Base-by-base conservation (phyloP, 805 yeast species). In the Dipodascus geniculatus region DNA sequence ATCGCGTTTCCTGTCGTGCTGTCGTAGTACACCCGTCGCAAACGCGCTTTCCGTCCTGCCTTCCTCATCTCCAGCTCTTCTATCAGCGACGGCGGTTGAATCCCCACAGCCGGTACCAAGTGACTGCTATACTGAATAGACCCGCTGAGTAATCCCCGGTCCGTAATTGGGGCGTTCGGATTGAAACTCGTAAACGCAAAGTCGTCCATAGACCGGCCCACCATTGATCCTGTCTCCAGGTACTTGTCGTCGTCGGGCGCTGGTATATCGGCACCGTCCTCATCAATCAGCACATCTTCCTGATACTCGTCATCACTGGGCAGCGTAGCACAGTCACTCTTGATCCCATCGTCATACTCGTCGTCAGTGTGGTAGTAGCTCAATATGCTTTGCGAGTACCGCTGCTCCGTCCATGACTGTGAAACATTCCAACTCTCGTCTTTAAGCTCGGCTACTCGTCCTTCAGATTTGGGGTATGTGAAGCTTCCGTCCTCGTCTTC, bases 21-120 rank as follows among this genome's bases (percentile, higher is more conserved):
- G n/a, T 47, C 31, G n/a, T 47, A 47, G 14, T 49, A 47, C 23
- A 66, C 57, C 16, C 58, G 56, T 28, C 57, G 55, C 20, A 55
- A 58, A 54, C 65, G 68, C 4, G 49, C 49, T 42, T 52, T 53
- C 19, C 63, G 55, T 33, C 67, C 70, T 23, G 65, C 64, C 53
- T 68, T 68, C 28, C 72, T 65, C 47, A 67, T 59, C 54, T 68
- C 72, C 33, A 68, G 56, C 54, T 68, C 72, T 55, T 68, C 72
- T 23, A 68, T 65, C 16, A 68, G 57, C 11, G 71, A 66, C n/a
- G 65, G 62, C 0, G 67, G 62, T 47, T 61, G 63, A 47, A 23
- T 23, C 4, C 49, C 49, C 3, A 4, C 61, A 58, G 16, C 49
- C 4, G 49, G 49, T 11, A 47, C 31, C 6, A 47, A 16, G 9